Evolutionary conservation across 108 stramenopile species (phyloP), one percentile per base, ranked within the genome.

Genomic region (Cyclotella kingstonii): DNA sequence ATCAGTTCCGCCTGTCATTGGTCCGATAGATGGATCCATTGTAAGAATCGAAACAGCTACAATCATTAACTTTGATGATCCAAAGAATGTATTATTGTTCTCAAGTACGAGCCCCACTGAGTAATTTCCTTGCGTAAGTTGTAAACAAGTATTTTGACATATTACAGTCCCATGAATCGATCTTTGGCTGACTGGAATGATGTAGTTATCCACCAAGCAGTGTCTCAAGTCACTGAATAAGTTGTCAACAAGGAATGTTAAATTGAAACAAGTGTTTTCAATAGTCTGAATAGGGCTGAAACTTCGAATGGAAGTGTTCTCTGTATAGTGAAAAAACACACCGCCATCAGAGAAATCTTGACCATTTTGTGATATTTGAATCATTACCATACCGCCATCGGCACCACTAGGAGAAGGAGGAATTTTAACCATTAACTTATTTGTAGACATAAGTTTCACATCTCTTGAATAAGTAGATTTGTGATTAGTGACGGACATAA

Each of bases 241-340:
- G 15, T 52, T 52, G 7, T 27, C 51, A 18, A 52, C 25, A 25
- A 27, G 26, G 6, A 52, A 31, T 6, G 51, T 52, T 25, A 52
- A 18, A 22, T 52, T 22, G 51, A 52, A 52, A 18, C 51, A 52
- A 27, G 51, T 5, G 29, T 18, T 31, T 52, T 52, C 51, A 7
- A 52, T 27, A 5, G n/a, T 15, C 15, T 52, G 23, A 12, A 28
- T 8, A 7, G 51, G 51, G 18, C 27, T 7, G 25, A 52, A 22
- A 12, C 23, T 27, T 27, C 27, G 23, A 25, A 52, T 31, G 15
- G 7, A 52, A 12, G 51, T 25, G 25, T 25, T 52, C 51, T 22
- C 25, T 8, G 51, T 52, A 31, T 31, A 52, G 25, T 27, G 21
- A 25, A 12, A 52, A n/a, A 27, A 52, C 5, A 52, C 7, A 31